A percentile compares a stretch with the other conserved stretches of the same genome.
Evolutionary conservation across 1,139 yeast species (phyloP).

Genomic region (Hansenula sp.): DNA sequence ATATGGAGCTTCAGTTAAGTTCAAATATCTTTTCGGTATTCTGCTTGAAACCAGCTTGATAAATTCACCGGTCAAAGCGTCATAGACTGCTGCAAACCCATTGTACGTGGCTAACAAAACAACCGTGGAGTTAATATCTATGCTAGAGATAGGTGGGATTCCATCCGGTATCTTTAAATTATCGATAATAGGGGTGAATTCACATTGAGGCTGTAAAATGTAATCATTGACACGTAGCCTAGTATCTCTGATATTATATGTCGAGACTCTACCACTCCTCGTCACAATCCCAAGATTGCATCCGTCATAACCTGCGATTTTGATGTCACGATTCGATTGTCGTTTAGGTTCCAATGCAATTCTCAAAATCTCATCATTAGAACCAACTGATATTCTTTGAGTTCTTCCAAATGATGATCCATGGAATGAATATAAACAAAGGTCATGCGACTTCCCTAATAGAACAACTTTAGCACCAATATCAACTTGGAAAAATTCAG

Average conservation of each 20-base stretch:
- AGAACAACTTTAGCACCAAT: slow-evolving; percentile 41
- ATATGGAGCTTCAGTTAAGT: slow-evolving; percentile 21
- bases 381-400: slow-evolving; percentile 25
- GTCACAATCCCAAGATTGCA: slow-evolving; percentile 44
- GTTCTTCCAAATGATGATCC: slow-evolving; percentile 23
- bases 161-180: slow-evolving; percentile 22
- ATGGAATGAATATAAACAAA: slow-evolving; percentile 26
- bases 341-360: slow-evolving; percentile 28
- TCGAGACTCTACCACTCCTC: slow-evolving; percentile 30
- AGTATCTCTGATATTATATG: slow-evolving; percentile 38
- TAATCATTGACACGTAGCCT: slow-evolving; percentile 16
- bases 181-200: slow-evolving; percentile 26
- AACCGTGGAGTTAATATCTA: slow-evolving; percentile 38
- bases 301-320: slow-evolving; percentile 54
- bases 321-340: slow-evolving; percentile 23
- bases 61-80: slow-evolving; percentile 56
- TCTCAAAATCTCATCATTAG: slow-evolving; percentile 39
- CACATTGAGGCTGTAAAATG: slow-evolving; percentile 24
- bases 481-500: slow-evolving; percentile 39
- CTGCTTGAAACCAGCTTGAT: slow-evolving; percentile 45
- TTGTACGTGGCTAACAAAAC: slow-evolving; percentile 59
- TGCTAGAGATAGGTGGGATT: slow-evolving; percentile 34
- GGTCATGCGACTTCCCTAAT: slow-evolving; percentile 21
- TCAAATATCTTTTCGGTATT: slow-evolving; percentile 40
- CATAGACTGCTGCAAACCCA: slow-evolving; percentile 61